Evolutionary conservation across 805 yeast species (phyloP).

Genomic region (Saccharomyces kudriavzevii): DNA sequence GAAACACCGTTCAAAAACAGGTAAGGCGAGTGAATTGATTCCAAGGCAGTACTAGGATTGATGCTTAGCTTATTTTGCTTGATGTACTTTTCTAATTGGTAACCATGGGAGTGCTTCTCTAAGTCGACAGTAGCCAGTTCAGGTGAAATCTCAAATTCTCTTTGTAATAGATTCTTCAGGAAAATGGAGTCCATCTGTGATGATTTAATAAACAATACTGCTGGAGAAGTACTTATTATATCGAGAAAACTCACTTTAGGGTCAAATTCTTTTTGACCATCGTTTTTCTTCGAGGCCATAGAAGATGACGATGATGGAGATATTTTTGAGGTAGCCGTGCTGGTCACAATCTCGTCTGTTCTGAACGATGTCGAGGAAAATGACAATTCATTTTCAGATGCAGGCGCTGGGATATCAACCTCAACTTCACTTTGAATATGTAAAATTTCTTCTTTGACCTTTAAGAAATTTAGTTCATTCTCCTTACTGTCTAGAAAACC

Average conservation of each 20-base stretch:
- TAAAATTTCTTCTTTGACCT: slow-evolving; percentile 13
- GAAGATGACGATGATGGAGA: not conserved
- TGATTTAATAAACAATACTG: slow-evolving; percentile 44
- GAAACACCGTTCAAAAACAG: slow-evolving; percentile 22
- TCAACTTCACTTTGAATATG: slow-evolving; percentile 11
- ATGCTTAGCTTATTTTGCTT: slow-evolving; percentile 2
- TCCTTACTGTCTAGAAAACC: not conserved
- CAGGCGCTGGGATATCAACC: not conserved
- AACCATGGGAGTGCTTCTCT: slow-evolving; percentile 69
- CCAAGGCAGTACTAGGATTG: not conserved
- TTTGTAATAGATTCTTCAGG: slow-evolving; percentile 54
- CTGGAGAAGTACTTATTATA: slow-evolving; percentile 57
- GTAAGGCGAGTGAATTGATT: slow-evolving; percentile 13
- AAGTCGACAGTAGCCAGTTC: slow-evolving; percentile 67
- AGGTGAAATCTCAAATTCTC: slow-evolving; percentile 64
- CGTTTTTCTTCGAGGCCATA: not conserved
- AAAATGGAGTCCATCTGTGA: slow-evolving; percentile 61
- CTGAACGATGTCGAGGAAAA: not conserved
- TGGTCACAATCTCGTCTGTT: not conserved
- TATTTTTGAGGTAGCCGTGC: not conserved
- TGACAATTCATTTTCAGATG: not conserved
- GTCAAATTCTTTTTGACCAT: not conserved
- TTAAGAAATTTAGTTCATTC: slow-evolving; percentile 6
- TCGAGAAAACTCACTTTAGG: slow-evolving; percentile 32
- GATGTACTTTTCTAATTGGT: slow-evolving; percentile 60